phyloP scores from a whole-genome alignment of 2,329 filamentous ascomycete genomes.

The Pseudogymnoascus sp. region DNA sequence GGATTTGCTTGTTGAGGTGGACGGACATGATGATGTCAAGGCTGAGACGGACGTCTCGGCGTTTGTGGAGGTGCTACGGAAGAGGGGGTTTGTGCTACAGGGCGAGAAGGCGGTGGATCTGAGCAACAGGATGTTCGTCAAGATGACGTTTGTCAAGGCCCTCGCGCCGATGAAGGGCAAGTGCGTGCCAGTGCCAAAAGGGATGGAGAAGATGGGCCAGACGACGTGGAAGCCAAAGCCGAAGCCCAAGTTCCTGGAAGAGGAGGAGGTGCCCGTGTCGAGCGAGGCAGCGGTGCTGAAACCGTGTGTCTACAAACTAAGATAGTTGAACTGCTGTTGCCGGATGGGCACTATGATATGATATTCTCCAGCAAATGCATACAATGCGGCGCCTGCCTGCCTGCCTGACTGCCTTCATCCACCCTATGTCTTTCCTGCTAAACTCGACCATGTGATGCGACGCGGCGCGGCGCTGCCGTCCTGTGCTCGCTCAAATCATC shows the following conservation, averaged over 20 bases:
- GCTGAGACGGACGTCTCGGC: conserved; percentile 78
- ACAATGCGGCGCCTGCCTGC: background rate
- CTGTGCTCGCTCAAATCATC: background rate
- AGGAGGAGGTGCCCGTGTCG: conserved; percentile 53
- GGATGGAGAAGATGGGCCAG: conserved; percentile 45
- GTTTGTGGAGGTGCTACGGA: conserved; percentile 75
- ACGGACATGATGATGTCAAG: conserved; percentile 55
- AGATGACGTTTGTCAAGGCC: conserved; percentile 90
- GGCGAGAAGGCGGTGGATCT: conserved; percentile 66
- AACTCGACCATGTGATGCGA: background rate
- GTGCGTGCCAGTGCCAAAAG: conserved; percentile 42
- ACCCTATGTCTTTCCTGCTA: background rate
- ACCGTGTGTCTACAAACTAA: conserved; percentile 91
- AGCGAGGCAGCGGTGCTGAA: conserved; percentile 67
- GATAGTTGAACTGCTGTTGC: conserved; percentile 31
- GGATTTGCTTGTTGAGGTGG: conserved; percentile 62
- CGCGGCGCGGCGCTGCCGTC: background rate
- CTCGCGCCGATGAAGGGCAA: conserved; percentile 69
- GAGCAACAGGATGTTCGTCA: conserved; percentile 96
- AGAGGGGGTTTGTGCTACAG: conserved; percentile 78
- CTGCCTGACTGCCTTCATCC: background rate
- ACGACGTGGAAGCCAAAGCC: conserved; percentile 63
- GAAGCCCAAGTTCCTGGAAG: conserved; percentile 69
- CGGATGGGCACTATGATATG: conserved; percentile 1
- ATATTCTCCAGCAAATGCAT: conserved; percentile 1